Evolutionary conservation across 2,329 filamentous ascomycete genomes (phyloP).

Genomic region (Exophiala alcalophila): DNA sequence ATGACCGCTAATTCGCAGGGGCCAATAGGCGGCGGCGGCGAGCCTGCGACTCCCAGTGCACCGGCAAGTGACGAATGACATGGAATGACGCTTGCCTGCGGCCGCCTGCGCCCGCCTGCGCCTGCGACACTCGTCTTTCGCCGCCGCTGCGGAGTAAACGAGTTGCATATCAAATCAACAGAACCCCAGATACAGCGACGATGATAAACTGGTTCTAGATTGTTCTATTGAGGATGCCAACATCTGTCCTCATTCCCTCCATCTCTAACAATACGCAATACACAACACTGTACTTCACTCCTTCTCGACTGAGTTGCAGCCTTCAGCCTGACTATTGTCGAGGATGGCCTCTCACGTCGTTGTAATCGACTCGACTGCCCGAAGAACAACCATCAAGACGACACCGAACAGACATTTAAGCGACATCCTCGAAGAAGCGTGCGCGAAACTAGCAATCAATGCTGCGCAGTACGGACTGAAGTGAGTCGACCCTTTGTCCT

Average conservation of each 20-base stretch:
- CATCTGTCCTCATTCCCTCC: conserved; percentile 12
- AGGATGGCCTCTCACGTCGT: conserved; percentile 84
- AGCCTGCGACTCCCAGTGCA: too few relatives aligned
- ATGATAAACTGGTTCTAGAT: conserved; percentile 31
- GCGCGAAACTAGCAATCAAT: conserved; percentile 71
- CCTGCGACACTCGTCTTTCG: conserved; percentile 31
- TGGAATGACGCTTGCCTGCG: conserved; percentile 23
- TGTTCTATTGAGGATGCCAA: conserved; percentile 20
- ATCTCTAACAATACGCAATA: neutral
- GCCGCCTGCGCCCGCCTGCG: conserved; percentile 6
- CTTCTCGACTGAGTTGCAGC: conserved; percentile 4
- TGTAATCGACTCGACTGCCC: conserved; percentile 76
- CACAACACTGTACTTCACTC: too few relatives aligned
- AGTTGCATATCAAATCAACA: conserved; percentile 1
- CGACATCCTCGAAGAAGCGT: conserved; percentile 84
- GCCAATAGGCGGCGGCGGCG: conserved; percentile 16
- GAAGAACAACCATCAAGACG: conserved; percentile 78
- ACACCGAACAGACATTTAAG: conserved; percentile 75
- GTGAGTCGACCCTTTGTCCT: conserved; percentile 51
- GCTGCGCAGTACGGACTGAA: conserved; percentile 77
- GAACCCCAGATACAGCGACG: conserved; percentile 4
- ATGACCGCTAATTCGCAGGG: neutral
- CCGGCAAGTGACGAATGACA: too few relatives aligned
- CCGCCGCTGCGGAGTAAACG: conserved; percentile 4
- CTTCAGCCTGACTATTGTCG: conserved; percentile 8